Base-by-base conservation (phyloP, 2,329 filamentous ascomycete genomes). In the Trichoderma semiorbis region DNA sequence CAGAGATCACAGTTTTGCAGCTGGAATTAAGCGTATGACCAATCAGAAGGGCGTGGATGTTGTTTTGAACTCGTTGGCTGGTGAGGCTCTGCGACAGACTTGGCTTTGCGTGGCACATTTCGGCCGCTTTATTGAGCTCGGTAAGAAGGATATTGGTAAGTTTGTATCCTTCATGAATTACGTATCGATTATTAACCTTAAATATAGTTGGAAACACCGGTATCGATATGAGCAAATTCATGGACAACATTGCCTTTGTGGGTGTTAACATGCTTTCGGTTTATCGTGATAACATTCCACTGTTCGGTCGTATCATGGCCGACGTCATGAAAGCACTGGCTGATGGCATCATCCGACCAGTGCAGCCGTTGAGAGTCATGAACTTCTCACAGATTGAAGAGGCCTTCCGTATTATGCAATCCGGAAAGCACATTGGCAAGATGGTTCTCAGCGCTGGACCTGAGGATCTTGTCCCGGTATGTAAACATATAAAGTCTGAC, bases 41-140 rank as follows among this genome's bases (percentile, higher is more conserved):
- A 47, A 47, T 21, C 43, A 47, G n/a, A 47, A 47, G 43, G 92
- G 92, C 14, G 91, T 91, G 1, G 92, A 95, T 80, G 89, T 90
- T 0, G 91, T 92, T 18, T 90, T 95, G 75, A 82, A 85, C 75
- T 84, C 82, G 0, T 77, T 86, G 0, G 75, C 81, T 2, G 84
- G 84, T 0, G 84, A 85, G 16, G 75, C 78, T 1, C 74, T 85
- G 2, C 78, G 79, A 4, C 81, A 83, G 53, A 82, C 84, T 0
- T 85, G 82, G 83, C 78, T 79, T 3, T 84, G 82, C 64, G 76
- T 87, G 18, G 82, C 82, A 58, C 78, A 78, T 18, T 84, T 84
- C 73, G 85, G 84, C 2, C 79, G 81, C 5, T 84, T 87, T 58
- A 75, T 87, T 4, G 84, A 87, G 66, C 80, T 86, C 30, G 81